Base-by-base conservation (phyloP, 2,329 filamentous ascomycete genomes). In the Ophiosphaerella korrae region DNA sequence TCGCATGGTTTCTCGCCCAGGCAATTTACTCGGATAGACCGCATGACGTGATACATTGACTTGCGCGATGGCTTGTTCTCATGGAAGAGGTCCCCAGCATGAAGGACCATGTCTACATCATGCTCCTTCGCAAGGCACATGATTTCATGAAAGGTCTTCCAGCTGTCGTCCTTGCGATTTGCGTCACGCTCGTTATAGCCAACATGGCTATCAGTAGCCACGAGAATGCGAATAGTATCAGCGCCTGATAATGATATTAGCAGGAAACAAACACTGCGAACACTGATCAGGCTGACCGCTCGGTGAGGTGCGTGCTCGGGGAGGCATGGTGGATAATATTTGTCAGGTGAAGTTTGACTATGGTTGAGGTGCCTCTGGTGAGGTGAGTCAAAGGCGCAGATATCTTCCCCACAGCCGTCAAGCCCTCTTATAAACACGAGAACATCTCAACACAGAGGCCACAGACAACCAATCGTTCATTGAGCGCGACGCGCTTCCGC, bases 1-100 rank as follows among this genome's bases (percentile, higher is more conserved):
- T 96, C 90, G 71, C 93, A 97, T 0, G 94, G 94, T 68, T 95
- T 97, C 77, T 96, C 90, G 32, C 95, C 94, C 5, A 95, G 84
- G 68, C 94, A 97, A 70, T 97, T 96, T 80, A 92, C 88, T 45
- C 94, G 87, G 26, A 99, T 81, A 2, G 90, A 94, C 29, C 91
- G 87, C 91, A 97, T 97, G 55, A 99, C 94, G 71, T 99, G 91
- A 72, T 94, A 97, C 84, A 99, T 90, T 24, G 92, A 88, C 70
- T 97, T 96, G 52, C 94, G 85, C 6, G 92, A 97, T 3, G 94
- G 95, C 66, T 96, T 96, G 74, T 99, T 99, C 63, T 99, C 93
- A 72, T 99, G 95, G 70, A 99, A 99, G 1, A 99, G 83, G 71
- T 99, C 94, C 40, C 94, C 94, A 2, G 88, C 93, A 4, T 99